A percentile compares a stretch with the other conserved stretches of the same genome.
phyloP scores from a whole-genome alignment of 331 rosid species.

The Saraca asoca region DNA sequence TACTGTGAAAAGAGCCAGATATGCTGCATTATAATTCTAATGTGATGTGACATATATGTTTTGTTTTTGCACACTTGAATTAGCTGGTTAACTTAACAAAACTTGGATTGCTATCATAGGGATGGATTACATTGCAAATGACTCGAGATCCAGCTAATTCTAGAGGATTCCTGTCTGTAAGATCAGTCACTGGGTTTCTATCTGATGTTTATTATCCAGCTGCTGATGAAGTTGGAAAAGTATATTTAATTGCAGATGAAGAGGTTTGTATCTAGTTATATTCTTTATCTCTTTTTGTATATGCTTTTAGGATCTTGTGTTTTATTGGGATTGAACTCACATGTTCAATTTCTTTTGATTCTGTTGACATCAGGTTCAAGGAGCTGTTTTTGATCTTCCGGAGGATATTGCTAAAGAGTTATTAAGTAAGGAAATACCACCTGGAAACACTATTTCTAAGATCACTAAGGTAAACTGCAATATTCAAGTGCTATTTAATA shows the following conservation, averaged over 20 bases:
- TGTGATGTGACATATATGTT: neutral
- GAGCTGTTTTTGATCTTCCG: conserved; percentile 97
- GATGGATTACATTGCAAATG: conserved; percentile 87
- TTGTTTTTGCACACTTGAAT: conserved; percentile 5
- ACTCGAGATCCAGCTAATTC: conserved; percentile 67
- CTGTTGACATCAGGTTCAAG: conserved; percentile 67
- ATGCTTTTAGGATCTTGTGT: conserved; percentile 18
- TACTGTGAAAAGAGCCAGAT: too few species aligned
- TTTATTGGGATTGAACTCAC: conserved; percentile 7
- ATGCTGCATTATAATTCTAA: too few species aligned
- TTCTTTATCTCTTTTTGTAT: conserved; percentile 16
- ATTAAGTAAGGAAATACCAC: conserved; percentile 63
- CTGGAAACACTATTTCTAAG: conserved; percentile 78
- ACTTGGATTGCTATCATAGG: conserved; percentile 55
- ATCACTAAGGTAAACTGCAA: conserved; percentile 63
- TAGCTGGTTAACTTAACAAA: conserved; percentile 31
- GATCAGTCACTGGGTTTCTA: conserved; percentile 96
- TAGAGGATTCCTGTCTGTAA: conserved; percentile 77
- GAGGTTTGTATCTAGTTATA: conserved; percentile 53
- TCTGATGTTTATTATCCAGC: conserved; percentile 86
- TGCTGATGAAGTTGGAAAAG: conserved; percentile 94
- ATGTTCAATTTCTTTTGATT: conserved; percentile 30
- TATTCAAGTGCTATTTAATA: conserved; percentile 15
- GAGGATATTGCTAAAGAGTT: conserved; percentile 91
- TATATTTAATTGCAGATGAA: conserved; percentile 89